Evolutionary conservation across 2,329 filamentous ascomycete species (phyloP).

Genomic region (Byssothecium circinans): DNA sequence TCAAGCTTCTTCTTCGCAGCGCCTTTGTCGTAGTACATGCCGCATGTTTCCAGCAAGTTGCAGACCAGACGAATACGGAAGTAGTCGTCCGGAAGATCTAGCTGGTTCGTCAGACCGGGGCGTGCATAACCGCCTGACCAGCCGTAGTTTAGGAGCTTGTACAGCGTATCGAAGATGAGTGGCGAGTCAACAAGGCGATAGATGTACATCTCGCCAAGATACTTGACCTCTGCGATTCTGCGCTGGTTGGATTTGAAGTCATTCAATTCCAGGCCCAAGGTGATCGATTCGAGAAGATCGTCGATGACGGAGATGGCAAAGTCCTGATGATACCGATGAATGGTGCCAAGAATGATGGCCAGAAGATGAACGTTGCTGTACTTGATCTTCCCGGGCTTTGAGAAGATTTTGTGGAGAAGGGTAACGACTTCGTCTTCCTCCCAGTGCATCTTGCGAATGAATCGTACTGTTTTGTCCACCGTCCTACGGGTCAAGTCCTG

Average conservation of each 20-base stretch:
- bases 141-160: constrained; percentile 91
- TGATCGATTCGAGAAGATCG: constrained; percentile 84
- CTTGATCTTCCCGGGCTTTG: constrained; percentile 95
- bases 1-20: constrained; percentile 95
- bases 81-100: constrained; percentile 91
- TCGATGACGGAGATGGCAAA: constrained; percentile 94
- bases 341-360: constrained; percentile 81
- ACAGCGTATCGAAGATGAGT: constrained; percentile 92
- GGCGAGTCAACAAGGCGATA: constrained; percentile 96
- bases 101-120: constrained; percentile 72
- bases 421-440: constrained; percentile 84
- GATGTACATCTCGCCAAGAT: constrained; percentile 94
- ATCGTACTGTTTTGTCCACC: constrained; percentile 89
- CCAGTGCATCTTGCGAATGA: constrained; percentile 95
- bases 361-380: constrained; percentile 95
- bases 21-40: constrained; percentile 93
- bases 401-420: constrained; percentile 86
- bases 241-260: constrained; percentile 98
- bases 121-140: constrained; percentile 80
- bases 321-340: constrained; percentile 88
- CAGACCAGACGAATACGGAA: constrained; percentile 92
- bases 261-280: constrained; percentile 86
- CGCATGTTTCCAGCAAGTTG: constrained; percentile 89
- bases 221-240: constrained; percentile 92
- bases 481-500: constrained; percentile 92